Evolutionary conservation across 345 rosid species (phyloP), one percentile per base, ranked within the genome.

Genomic region (Rhizophora apiculata): DNA sequence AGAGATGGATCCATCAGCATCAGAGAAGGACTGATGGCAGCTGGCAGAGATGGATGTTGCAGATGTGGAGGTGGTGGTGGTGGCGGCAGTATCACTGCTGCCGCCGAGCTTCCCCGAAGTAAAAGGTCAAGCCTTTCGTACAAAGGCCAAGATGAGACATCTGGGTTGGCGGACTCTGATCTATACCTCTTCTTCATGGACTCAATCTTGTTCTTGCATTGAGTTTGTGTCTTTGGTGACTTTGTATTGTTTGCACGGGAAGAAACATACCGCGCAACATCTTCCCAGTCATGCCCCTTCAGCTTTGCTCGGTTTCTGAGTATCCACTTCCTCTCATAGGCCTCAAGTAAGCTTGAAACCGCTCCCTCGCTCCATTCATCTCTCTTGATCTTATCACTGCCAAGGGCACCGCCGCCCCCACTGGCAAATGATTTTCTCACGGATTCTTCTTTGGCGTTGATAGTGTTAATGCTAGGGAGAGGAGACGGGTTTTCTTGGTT

Each of bases 311-410:
- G 72, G 77, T 94, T 94, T 31, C 98, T 65, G 20, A 89, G 89
- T 29, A 84, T 89, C 98, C 98, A 94, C 78, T 94, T 94, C 62
- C 73, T 43, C 68, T 94, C 96, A 72, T 94, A 94, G 5, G 97
- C 97, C 67, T 94, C 98, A 4, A 94, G 96, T n/a, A 94, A 81
- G 67, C 78, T 80, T 1, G 97, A 88, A 21, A 94, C 98, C 0
- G 97, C 98, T 22, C 98, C 98, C 78, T 94, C 97, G 58, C 98
- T 94, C 98, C 97, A 94, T 56, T 94, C 98, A 70, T 94, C 98
- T 8, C 97, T 85, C 62, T 94, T 94, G 13, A 91, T 53, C 76
- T 95, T 85, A 21, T 91, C 97, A 0, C 83, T 74, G 30, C 64
- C 70, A 20, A 8, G 37, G 15, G 52, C 62, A 4, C 36, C 65